A percentile compares a stretch with the other conserved stretches of the same genome.
Evolutionary conservation across 345 rosid species (phyloP).

Genomic region (Theobroma cacao): DNA sequence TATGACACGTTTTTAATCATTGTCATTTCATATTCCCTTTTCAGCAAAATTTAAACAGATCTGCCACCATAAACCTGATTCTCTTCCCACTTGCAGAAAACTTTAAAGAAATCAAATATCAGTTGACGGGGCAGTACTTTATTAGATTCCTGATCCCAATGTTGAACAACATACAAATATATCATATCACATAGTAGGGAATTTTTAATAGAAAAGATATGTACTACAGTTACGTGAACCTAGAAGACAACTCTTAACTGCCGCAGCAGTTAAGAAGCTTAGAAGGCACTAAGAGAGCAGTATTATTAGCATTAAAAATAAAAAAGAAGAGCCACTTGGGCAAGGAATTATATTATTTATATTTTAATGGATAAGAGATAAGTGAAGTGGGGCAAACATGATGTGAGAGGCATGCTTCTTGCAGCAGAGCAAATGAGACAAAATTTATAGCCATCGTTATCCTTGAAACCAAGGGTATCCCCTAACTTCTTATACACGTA

Average conservation of each 20-base stretch:
- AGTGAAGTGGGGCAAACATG: background rate
- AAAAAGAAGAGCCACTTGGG: background rate
- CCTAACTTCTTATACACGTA: background rate
- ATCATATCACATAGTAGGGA: background rate
- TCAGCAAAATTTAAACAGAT: background rate
- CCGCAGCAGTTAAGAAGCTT: background rate
- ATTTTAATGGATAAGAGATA: background rate
- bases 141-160: background rate
- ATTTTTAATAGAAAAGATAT: background rate
- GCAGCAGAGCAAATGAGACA: background rate
- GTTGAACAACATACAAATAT: background rate
- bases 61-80: background rate
- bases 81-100: background rate
- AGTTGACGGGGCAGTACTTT: background rate
- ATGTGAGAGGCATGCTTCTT: background rate
- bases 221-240: background rate
- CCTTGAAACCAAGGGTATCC: background rate
- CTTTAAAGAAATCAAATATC: background rate
- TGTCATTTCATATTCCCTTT: background rate
- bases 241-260: background rate
- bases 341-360: background rate
- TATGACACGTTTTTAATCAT: background rate
- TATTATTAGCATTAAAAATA: background rate
- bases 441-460: background rate
- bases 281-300: background rate